Conservation (phyloP, 2,329 filamentous ascomycete genomes). For the Epichloe glyceriae region DNA sequence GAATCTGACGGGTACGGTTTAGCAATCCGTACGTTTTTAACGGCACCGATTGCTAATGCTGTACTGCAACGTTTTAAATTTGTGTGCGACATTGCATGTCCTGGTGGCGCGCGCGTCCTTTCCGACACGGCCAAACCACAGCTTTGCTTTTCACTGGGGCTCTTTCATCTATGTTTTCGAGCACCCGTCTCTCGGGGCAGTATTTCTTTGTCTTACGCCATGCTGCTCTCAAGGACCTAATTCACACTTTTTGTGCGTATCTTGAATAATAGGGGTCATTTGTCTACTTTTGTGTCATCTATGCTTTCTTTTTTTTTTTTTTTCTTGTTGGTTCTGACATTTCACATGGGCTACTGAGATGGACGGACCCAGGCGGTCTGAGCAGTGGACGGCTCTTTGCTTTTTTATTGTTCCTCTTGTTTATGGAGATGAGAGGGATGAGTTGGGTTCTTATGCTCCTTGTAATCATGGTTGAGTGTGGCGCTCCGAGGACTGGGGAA, state of each 20-base stretch:
- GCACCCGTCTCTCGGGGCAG: conserved; percentile 1
- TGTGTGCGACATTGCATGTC: background rate
- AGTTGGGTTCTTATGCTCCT: conserved; percentile 3
- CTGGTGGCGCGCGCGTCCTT: conserved; percentile 14
- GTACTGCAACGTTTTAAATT: background rate
- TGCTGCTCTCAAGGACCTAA: conserved; percentile 16
- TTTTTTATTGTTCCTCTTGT: background rate
- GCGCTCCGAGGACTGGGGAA: background rate
- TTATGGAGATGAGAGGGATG: conserved; percentile 1
- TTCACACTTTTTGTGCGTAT: conserved; percentile 17
- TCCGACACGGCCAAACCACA: conserved; percentile 5
- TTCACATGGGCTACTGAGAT: background rate
- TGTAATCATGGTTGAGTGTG: conserved; percentile 2
- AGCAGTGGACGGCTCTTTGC: conserved; percentile 2
- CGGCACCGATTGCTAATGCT: background rate
- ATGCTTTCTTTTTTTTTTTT: conserved; percentile 12
- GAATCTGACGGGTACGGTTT: background rate
- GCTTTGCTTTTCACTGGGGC: conserved; percentile 19
- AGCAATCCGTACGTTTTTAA: background rate
- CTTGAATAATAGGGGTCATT: conserved; percentile 13
- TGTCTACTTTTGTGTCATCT: conserved; percentile 9
- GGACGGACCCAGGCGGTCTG: conserved; percentile 22
- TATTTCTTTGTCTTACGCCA: conserved; percentile 8
- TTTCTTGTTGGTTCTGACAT: conserved; percentile 5
- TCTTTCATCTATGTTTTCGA: conserved; percentile 17